Conservation (phyloP, 257 asterid genomes). For the Paulownia fortunei region DNA sequence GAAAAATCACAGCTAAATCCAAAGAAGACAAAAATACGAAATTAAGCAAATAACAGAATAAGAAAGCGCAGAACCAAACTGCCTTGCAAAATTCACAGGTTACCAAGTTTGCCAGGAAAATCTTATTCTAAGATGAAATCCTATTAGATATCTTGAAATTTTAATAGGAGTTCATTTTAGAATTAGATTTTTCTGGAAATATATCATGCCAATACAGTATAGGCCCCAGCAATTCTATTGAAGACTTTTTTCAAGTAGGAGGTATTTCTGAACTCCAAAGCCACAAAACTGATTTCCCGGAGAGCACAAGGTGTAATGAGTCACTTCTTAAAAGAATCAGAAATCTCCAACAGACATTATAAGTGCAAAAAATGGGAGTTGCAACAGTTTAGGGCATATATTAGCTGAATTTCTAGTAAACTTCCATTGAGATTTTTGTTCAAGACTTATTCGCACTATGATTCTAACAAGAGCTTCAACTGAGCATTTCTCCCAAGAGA, state of each 20-base stretch:
- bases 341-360: background rate
- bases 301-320: conserved; percentile 16
- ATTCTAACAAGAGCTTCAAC: conserved; percentile 9
- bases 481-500: background rate
- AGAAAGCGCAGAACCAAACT: background rate
- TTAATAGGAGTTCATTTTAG: background rate
- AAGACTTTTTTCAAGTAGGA: background rate
- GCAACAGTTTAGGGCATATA: background rate
- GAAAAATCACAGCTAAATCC: background rate
- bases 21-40: background rate
- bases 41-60: background rate
- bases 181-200: background rate
- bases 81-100: conserved; percentile 5
- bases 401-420: background rate
- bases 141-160: background rate
- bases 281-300: background rate
- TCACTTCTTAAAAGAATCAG: background rate
- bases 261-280: background rate
- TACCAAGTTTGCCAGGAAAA: background rate
- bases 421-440: background rate
- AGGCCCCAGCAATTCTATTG: conserved; percentile 1
- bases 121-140: background rate
- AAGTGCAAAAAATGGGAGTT: conserved; percentile 3
- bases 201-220: background rate
- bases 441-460: background rate